Percentiles rank a stretch among this genome's conserved stretches.
phyloP scores from a whole-genome alignment of 1,139 yeast genomes.

The Scheffersomyces segobiensis region DNA sequence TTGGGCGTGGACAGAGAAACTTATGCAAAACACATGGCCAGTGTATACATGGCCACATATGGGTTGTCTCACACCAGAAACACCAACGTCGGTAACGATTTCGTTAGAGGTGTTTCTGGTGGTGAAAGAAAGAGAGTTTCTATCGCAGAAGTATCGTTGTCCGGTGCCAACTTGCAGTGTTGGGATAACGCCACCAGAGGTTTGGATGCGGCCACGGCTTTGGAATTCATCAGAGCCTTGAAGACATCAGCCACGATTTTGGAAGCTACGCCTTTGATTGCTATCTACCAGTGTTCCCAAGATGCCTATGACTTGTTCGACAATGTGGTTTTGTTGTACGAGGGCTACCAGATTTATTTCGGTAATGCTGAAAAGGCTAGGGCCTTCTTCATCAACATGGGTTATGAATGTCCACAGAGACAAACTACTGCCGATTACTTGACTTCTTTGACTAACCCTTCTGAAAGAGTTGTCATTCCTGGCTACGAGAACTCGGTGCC shows the following conservation, averaged over 20 bases:
- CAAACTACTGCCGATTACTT: constrained; percentile 61
- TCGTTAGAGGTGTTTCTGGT: constrained; percentile 25
- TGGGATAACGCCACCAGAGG: constrained; percentile 29
- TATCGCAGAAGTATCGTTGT: constrained; percentile 22
- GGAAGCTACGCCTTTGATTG: constrained; percentile 27
- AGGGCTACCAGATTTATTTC: constrained; percentile 26
- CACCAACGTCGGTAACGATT: constrained; percentile 26
- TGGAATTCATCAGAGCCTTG: constrained; percentile 28
- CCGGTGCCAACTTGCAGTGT: constrained; percentile 21
- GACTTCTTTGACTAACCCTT: constrained; percentile 60
- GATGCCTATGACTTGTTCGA: constrained; percentile 29
- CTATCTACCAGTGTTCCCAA: constrained; percentile 30
- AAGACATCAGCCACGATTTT: constrained; percentile 24
- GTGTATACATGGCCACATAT: constrained; percentile 22
- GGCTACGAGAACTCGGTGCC: constrained; percentile 68
- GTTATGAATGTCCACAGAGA: constrained; percentile 49
- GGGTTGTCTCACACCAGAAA: constrained; percentile 21
- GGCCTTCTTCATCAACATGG: constrained; percentile 23
- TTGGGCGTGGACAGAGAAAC: constrained; percentile 25
- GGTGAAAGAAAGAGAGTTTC: constrained; percentile 27
- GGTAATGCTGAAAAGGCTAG: constrained; percentile 22
- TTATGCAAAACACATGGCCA: constrained; percentile 21
- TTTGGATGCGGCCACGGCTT: constrained; percentile 26
- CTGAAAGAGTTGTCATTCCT: constrained; percentile 42
- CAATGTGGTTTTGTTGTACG: constrained; percentile 25